phyloP scores from a whole-genome alignment of 106 monocot species.

The Dendrobium officinale region DNA sequence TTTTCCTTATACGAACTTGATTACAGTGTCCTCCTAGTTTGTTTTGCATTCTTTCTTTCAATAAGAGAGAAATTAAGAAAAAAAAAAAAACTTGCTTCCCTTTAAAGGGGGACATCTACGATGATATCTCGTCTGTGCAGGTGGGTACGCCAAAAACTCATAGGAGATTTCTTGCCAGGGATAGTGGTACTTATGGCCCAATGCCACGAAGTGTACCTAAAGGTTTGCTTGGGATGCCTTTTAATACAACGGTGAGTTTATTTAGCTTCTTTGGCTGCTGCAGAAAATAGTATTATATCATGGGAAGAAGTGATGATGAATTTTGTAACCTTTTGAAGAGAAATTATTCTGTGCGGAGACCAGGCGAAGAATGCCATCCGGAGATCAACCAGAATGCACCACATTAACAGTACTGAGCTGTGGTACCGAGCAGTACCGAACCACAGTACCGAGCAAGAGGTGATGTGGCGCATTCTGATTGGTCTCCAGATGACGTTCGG shows the following conservation, averaged over 20 bases:
- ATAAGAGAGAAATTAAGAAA: background rate
- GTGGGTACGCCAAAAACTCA: conserved; percentile 92
- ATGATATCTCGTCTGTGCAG: conserved; percentile 20
- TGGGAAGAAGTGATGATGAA: background rate
- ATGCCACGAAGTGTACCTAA: conserved; percentile 80
- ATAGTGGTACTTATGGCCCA: conserved; percentile 92
- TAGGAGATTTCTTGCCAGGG: conserved; percentile 81
- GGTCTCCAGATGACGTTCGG: too few species aligned
- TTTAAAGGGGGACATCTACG: background rate
- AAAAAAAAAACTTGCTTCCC: background rate
- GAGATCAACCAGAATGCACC: too few species aligned
- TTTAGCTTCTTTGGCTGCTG: background rate
- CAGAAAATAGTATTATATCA: background rate
- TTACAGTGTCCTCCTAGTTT: background rate
- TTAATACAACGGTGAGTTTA: conserved; percentile 81
- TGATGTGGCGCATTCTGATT: too few species aligned
- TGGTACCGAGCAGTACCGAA: too few species aligned
- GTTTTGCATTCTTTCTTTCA: background rate
- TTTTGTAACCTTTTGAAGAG: background rate
- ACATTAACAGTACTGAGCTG: too few species aligned
- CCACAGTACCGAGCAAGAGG: too few species aligned
- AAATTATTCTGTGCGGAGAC: too few species aligned
- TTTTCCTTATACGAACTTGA: background rate
- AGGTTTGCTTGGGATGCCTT: conserved; percentile 94
- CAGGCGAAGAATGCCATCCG: too few species aligned